Evolutionary conservation across 2,329 filamentous ascomycete genomes (phyloP), one percentile per base, ranked within the genome.

Genomic region (Orbilia quercus): DNA sequence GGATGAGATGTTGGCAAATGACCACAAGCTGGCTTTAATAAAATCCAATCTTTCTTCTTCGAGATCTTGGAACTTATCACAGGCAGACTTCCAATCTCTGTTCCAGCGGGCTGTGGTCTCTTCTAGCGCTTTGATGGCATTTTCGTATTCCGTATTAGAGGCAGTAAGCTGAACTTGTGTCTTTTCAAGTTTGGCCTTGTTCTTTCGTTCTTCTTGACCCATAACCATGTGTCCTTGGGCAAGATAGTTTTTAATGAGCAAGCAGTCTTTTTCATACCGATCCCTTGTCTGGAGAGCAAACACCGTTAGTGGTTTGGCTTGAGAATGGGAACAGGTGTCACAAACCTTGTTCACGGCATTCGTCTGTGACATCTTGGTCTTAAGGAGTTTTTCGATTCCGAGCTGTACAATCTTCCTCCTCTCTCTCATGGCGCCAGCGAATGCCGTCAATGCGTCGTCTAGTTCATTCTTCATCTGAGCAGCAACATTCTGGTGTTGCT

Each of bases 171-270:
- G 96, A 78, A 97, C 95, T 80, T 99, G 95, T 0, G 95, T 98
- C 85, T 99, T 99, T 81, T 99, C 95, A 45, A 99, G 86, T 82
- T 96, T 98, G 20, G 94, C 93, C 82, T 99, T 99, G 82, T 99
- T 99, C 82, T 96, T 97, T 25, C 95, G 88, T 83, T 99, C 95
- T 80, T 99, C 95, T 78, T 99, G 95, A 12, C 95, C 95, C 95
- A 99, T 99, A 67, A 99, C 95, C 95, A 99, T 99, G 80, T 99
- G 96, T 7, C 95, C 95, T 81, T 99, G 95, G 2, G 96, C 95
- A 2, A 99, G 87, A 79, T 99, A 99, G 40, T 95, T 95, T 82
- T 99, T 99, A 81, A 99, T 98, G 80, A 96, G 95, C 47, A 99
- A 85, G 80, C 94, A 98, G 78, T 99, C 96, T 81, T 99, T 94